Conservation (phyloP, 441 rosid species). For the Pelargonium citronellum region DNA sequence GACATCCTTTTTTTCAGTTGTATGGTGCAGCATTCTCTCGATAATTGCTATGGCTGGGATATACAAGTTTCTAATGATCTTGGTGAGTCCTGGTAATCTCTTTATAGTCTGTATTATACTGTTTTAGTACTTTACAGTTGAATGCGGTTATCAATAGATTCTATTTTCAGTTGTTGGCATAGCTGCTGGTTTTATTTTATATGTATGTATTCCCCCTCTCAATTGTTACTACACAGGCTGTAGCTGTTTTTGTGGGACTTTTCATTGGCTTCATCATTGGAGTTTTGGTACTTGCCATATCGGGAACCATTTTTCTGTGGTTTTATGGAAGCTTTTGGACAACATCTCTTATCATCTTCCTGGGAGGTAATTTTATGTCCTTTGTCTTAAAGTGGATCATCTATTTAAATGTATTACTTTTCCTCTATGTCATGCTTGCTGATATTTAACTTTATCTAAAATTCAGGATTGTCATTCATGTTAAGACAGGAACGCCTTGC, state of each 20-base stretch:
- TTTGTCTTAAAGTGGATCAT: conserved; percentile 12
- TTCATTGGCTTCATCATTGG: conserved; percentile 64
- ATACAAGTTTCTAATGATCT: conserved; percentile 47
- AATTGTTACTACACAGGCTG: conserved; percentile 34
- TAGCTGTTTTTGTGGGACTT: conserved; percentile 52
- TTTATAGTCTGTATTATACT: neutral
- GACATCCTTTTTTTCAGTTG: conserved; percentile 63
- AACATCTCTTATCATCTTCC: conserved; percentile 49
- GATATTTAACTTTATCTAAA: conserved; percentile 17
- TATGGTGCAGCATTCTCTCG: conserved; percentile 90
- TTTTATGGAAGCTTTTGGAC: conserved; percentile 93
- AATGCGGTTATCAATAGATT: neutral
- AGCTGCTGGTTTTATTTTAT: conserved; percentile 12
- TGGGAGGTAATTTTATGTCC: conserved; percentile 51
- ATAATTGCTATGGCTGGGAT: conserved; percentile 71
- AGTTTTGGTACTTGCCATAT: conserved; percentile 50
- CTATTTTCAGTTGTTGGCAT: conserved; percentile 6
- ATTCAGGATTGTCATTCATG: conserved; percentile 64
- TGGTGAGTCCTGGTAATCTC: conserved; percentile 43
- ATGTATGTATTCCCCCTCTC: conserved; percentile 18
- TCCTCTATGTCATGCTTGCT: conserved; percentile 15
- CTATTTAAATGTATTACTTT: conserved; percentile 4
- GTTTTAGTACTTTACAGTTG: neutral
- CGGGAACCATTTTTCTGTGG: conserved; percentile 67
- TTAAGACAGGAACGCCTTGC: conserved; percentile 63